Base-by-base conservation (phyloP, 768 basidiomycete genomes). In the Kwoniella mangroviensis region DNA sequence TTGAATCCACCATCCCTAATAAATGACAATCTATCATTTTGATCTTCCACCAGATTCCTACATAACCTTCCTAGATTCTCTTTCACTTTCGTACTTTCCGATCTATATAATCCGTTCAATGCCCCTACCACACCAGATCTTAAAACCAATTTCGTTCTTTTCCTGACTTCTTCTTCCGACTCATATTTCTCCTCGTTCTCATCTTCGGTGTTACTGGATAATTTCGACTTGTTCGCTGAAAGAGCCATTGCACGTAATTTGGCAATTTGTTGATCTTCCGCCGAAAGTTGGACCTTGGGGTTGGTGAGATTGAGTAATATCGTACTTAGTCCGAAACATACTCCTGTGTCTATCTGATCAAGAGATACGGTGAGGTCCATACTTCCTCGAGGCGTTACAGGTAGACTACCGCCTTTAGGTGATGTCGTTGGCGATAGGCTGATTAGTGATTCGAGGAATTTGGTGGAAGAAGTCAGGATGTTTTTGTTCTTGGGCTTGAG, bases 181-280 rank as follows among this genome's bases (percentile, higher is more conserved):
- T 95, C 92, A 13, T 91, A 78, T 11, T 78, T 74, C 53, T 84
- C 81, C 82, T 56, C 82, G 69, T 54, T 54, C 11, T 73, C 70
- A 56, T 66, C 62, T 71, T 73, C 65, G 15, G 43, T 58, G 11
- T 69, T 64, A 24, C 63, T 63, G 19, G 57, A 34, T 5, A 69
- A 24, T 45, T 64, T 69, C 40, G 26, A 53, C 17, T 63, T 63
- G 9, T 72, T 72, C 10, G 81, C 83, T 19, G 84, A 75, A 57
- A 86, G 85, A 2, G 94, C 88, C 90, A 98, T 92, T 59, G 85
- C 86, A 73, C 88, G 88, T 49, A 98, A 85, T 79, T 90, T 92
- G 64, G 90, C 89, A 4, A 96, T 87, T 78, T 97, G 93, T 40
- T 86, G 85, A 78, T 96, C 90, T 81, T 97, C 94, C 62, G 91